Percentiles rank a stretch among this genome's conserved stretches.
Evolutionary conservation across 345 rosid species (phyloP).

Genomic region (Clarkia xantiana): DNA sequence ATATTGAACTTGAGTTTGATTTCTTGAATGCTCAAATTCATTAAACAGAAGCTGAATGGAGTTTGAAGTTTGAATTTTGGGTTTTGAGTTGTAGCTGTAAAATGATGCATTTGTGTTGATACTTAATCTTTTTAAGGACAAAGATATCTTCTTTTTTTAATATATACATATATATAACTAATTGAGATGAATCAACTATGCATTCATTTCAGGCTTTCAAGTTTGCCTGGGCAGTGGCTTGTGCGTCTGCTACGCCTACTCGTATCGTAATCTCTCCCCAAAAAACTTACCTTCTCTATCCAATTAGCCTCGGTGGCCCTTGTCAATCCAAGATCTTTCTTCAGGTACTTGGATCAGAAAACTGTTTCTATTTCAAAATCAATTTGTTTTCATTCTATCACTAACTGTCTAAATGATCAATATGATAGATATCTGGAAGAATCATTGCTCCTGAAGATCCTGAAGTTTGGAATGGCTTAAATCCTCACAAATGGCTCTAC

Average conservation of each 20-base stretch:
- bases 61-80: no score
- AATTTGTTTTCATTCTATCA: not conserved
- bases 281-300: constrained; percentile 36
- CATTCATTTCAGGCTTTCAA: constrained; percentile 33
- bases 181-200: not conserved
- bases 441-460: constrained; percentile 75
- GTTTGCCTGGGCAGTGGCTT: constrained; percentile 59
- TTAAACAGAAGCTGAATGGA: no score
- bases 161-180: no score
- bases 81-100: no score
- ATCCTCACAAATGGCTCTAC: constrained; percentile 71
- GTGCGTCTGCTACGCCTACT: constrained; percentile 39
- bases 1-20: no score
- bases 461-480: constrained; percentile 52
- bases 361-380: not conserved
- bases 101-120: no score
- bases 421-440: constrained; percentile 52
- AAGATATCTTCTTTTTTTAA: no score
- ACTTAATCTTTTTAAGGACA: no score
- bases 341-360: constrained; percentile 23
- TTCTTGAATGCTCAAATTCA: no score
- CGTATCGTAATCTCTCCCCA: constrained; percentile 42
- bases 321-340: constrained; percentile 70
- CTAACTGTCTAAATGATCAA: not conserved
- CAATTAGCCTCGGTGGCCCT: constrained; percentile 58